Conservation (phyloP, 768 basidiomycete species). For the Lyophyllum semitale region DNA sequence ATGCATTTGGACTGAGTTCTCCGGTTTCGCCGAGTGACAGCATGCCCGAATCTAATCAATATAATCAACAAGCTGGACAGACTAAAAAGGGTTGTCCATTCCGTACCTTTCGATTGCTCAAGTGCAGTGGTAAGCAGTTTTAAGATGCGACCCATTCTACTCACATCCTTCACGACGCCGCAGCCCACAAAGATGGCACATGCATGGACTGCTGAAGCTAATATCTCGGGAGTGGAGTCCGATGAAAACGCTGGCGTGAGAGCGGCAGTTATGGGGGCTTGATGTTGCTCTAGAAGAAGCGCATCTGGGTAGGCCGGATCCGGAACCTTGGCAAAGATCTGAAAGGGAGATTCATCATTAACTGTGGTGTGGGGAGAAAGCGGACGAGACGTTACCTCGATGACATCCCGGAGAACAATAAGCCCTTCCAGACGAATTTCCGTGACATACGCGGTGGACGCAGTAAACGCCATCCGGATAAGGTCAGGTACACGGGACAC, state of each 20-base stretch:
- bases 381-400: slow-evolving; percentile 62
- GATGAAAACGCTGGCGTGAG: slow-evolving; percentile 95
- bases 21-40: slow-evolving; percentile 83
- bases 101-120: slow-evolving; percentile 84
- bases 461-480: slow-evolving; percentile 97
- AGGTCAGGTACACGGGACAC: slow-evolving; percentile 88
- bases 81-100: slow-evolving; percentile 1
- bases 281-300: slow-evolving; percentile 91
- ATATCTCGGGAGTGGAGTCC: slow-evolving; percentile 93
- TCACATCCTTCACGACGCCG: slow-evolving; percentile 89
- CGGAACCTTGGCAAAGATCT: slow-evolving; percentile 86
- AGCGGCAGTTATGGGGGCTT: slow-evolving; percentile 97
- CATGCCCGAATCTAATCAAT: slow-evolving; percentile 74
- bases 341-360: slow-evolving; percentile 5
- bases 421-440: slow-evolving; percentile 93
- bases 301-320: slow-evolving; percentile 94
- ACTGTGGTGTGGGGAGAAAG: not conserved
- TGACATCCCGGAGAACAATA: slow-evolving; percentile 87
- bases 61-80: not conserved
- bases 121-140: slow-evolving; percentile 86
- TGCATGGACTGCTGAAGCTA: slow-evolving; percentile 89
- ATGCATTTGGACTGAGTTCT: slow-evolving; percentile 90
- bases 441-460: slow-evolving; percentile 93
- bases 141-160: slow-evolving; percentile 91
- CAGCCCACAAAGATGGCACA: slow-evolving; percentile 96